Evolutionary conservation across 2,329 filamentous ascomycete genomes (phyloP), one percentile per base, ranked within the genome.

Genomic region (Talaromyces sp.): DNA sequence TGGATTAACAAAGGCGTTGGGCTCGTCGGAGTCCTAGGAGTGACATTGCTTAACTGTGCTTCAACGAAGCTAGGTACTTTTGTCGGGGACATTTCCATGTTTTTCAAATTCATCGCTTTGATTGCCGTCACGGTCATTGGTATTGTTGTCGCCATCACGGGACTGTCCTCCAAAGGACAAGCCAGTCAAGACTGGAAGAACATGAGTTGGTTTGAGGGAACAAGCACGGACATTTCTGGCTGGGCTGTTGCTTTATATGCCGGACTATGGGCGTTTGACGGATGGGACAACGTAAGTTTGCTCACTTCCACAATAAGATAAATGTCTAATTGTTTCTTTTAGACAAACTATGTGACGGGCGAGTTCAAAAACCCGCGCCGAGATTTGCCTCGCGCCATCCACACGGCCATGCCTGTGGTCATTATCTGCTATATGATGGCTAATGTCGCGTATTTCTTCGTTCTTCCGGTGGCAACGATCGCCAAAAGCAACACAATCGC

Each of bases 271-370:
- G 95, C 95, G 0, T 99, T 95, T 77, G 95, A 99, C 73, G 95
- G 95, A 33, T 99, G 95, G 95, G 95, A 99, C 73, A 99, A 99
- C 75, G 92, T 95, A 79, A 79, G 89, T 82, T 14, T 56, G 30
- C 34, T 12, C 18, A 9, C n/a, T 30, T 23, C 27, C 10, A 16
- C 18, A 53, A 53, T 8, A 30, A 40, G 30, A 52, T 5, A 5
- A 6, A 18, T 28, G 27, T 56, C 56, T 59, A 28, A 62, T 56
- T 30, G 6, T 59, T 42, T 27, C 9, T 65, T 23, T n/a, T 27
- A 95, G 91, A 96, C 94, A 65, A 99, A 97, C 77, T 99, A 97
- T 71, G 95, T 99, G 6, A 92, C 96, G 0, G 95, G 93, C 69
- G 95, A 99, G 77, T 98, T 99, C 80, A 90, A 92, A 70, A 93